phyloP scores from a whole-genome alignment of 2,329 filamentous ascomycete species.

The Monilinia polystroma region DNA sequence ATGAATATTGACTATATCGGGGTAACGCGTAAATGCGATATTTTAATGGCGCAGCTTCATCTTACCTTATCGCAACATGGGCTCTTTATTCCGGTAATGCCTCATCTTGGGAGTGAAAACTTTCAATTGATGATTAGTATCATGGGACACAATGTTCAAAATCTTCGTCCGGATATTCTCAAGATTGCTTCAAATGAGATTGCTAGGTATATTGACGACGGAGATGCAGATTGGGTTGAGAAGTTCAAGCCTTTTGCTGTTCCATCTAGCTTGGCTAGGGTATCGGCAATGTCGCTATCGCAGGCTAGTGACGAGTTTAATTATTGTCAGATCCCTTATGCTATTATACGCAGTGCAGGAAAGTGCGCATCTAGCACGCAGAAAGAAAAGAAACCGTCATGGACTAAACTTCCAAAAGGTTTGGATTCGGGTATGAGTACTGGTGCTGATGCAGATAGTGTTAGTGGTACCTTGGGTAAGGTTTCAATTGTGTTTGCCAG shows the following conservation, averaged over 20 bases:
- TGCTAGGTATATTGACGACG: background rate
- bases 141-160: background rate
- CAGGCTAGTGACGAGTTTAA: background rate
- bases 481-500: background rate
- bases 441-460: background rate
- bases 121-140: slow-evolving; percentile 12
- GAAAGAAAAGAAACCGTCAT: background rate
- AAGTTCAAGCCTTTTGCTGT: background rate
- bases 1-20: background rate
- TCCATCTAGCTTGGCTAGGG: background rate
- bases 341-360: background rate
- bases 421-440: background rate
- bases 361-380: too few species aligned
- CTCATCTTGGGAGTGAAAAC: background rate
- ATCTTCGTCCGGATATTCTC: background rate
- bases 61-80: background rate
- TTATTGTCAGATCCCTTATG: background rate
- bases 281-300: background rate
- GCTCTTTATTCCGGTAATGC: background rate
- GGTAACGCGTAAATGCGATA: background rate
- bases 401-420: background rate
- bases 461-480: background rate
- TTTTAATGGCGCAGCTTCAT: background rate
- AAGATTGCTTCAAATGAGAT: background rate
- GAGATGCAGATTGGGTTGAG: background rate